Conservation (phyloP, 805 yeast species). For the Candida multigemmis region DNA sequence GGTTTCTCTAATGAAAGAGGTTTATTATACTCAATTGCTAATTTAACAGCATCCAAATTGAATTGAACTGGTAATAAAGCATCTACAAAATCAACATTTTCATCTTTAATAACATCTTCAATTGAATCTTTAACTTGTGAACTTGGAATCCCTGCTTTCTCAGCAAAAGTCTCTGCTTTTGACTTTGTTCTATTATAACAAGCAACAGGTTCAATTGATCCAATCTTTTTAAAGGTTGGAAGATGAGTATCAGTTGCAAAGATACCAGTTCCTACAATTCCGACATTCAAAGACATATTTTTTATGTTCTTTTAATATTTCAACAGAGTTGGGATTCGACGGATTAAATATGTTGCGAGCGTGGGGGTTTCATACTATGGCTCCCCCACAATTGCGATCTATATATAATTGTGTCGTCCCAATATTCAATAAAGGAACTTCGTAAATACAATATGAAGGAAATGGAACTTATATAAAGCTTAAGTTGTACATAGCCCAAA, state of each 20-base stretch:
- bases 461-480: too few relatives aligned
- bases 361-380: too few relatives aligned
- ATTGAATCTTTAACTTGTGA: slow-evolving; percentile 48
- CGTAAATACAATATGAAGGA: too few relatives aligned
- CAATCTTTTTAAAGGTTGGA: slow-evolving; percentile 54
- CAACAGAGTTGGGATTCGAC: too few relatives aligned
- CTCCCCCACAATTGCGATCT: too few relatives aligned
- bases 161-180: slow-evolving; percentile 78
- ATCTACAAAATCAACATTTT: slow-evolving; percentile 69
- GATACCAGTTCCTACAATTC: slow-evolving; percentile 76
- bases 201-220: slow-evolving; percentile 50
- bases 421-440: too few relatives aligned
- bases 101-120: slow-evolving; percentile 58
- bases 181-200: slow-evolving; percentile 77
- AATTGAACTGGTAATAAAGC: slow-evolving; percentile 84
- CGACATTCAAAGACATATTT: slow-evolving; percentile 57
- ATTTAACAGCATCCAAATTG: slow-evolving; percentile 59
- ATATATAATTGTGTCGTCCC: too few relatives aligned
- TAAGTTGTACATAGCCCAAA: too few relatives aligned
- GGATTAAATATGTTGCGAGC: too few relatives aligned
- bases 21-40: slow-evolving; percentile 66
- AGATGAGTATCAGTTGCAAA: slow-evolving; percentile 81
- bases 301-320: too few relatives aligned
- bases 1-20: slow-evolving; percentile 87
- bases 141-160: slow-evolving; percentile 41